These are phyloP conservation scores for Fusarium incarnatum DNA, from an alignment of 2,329 filamentous ascomycete genomes.

Conservation along the genomic window DNA sequence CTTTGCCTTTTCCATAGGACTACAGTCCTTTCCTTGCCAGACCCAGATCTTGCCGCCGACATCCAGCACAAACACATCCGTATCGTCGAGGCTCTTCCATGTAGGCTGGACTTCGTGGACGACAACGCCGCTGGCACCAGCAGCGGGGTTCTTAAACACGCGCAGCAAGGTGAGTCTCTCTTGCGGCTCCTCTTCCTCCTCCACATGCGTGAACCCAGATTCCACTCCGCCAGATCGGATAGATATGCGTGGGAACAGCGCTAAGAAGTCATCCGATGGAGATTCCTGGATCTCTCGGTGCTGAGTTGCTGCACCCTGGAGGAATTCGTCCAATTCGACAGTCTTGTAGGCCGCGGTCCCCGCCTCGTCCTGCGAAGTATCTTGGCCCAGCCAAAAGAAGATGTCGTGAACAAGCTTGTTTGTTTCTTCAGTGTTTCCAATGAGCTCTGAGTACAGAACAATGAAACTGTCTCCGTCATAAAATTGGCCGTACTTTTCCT, in stretches of 20 bases:
- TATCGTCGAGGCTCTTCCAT: constrained; percentile 71
- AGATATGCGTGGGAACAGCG: constrained; percentile 69
- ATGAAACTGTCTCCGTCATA: constrained; percentile 77
- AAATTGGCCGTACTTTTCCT: constrained; percentile 68
- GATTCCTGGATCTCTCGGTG: constrained; percentile 72
- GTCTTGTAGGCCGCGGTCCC: constrained; percentile 78
- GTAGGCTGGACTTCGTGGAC: constrained; percentile 73
- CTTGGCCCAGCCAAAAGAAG: constrained; percentile 76
- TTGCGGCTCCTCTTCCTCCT: constrained; percentile 56
- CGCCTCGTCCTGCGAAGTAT: constrained; percentile 76
- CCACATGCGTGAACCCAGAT: constrained; percentile 73
- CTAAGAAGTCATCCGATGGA: constrained; percentile 69
- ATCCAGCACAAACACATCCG: constrained; percentile 75
- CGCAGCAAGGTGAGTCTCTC: constrained; percentile 67
- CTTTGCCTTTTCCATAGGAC: constrained; percentile 76
- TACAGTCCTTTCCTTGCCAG: constrained; percentile 74
- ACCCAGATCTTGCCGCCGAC: constrained; percentile 73
- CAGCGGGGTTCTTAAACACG: constrained; percentile 69
- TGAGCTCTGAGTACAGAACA: constrained; percentile 68
- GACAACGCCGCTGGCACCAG: constrained; percentile 61
- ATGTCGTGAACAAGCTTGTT: constrained; percentile 70
- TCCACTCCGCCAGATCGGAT: constrained; percentile 70
- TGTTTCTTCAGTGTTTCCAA: constrained; percentile 57
- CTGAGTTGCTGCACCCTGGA: constrained; percentile 71
- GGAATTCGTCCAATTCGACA: constrained; percentile 75